phyloP scores from a whole-genome alignment of 192 early-diverging fungal species.

The Lobosporangium transversale region DNA sequence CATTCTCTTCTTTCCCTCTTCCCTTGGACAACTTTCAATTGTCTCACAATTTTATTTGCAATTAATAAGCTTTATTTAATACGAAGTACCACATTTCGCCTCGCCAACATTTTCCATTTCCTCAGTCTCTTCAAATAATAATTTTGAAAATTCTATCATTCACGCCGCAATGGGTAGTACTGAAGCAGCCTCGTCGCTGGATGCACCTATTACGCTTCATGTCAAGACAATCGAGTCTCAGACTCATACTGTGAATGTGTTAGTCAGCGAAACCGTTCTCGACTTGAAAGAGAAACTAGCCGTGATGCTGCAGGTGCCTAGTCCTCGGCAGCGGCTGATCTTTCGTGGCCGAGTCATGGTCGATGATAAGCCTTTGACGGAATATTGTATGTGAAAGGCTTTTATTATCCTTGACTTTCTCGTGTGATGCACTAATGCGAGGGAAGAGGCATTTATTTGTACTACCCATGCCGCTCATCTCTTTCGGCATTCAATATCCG shows the following conservation, averaged over 20 bases:
- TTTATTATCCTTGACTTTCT: no score
- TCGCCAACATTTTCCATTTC: no score
- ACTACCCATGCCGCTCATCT: no score
- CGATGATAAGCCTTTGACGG: constrained; percentile 54
- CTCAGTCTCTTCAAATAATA: no score
- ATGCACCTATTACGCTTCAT: constrained; percentile 32
- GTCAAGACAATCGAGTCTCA: constrained; percentile 48
- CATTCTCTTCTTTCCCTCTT: not conserved
- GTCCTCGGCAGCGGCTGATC: constrained; percentile 59
- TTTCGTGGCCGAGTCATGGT: constrained; percentile 58
- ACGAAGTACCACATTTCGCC: no score
- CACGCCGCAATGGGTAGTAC: not conserved
- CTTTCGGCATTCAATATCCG: no score
- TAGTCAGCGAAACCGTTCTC: constrained; percentile 53
- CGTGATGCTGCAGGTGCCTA: constrained; percentile 49
- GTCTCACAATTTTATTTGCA: not conserved
- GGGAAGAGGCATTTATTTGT: no score
- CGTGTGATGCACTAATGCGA: no score
- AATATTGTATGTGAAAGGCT: constrained; percentile 52
- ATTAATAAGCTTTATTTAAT: no score
- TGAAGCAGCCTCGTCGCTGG: not conserved
- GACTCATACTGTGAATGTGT: constrained; percentile 52
- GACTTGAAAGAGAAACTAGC: constrained; percentile 57
- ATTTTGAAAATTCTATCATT: no score
- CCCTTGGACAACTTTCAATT: not conserved